Evolutionary conservation across 2,329 filamentous ascomycete species (phyloP).

Genomic region (Pseudocercospora musae): DNA sequence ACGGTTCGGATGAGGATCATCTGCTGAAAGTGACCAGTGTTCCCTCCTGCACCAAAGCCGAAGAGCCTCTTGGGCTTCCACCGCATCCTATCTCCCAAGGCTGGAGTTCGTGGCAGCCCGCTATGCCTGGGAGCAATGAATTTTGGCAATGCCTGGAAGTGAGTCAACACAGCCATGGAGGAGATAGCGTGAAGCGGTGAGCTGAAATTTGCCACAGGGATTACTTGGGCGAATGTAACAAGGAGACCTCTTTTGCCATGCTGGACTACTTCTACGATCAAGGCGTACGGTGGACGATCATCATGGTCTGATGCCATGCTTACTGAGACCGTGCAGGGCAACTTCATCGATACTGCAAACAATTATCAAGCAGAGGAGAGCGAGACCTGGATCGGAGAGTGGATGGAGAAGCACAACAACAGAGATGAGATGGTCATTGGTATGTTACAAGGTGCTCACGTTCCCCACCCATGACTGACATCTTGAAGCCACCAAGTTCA

Average conservation of each 20-base stretch:
- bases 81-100: conserved; percentile 50
- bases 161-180: not conserved
- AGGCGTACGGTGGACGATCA: not conserved
- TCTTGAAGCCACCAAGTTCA: conserved; percentile 52
- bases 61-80: conserved; percentile 49
- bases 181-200: not conserved
- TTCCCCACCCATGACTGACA: not conserved
- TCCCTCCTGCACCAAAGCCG: conserved; percentile 30
- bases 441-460: not conserved
- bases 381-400: conserved; percentile 36
- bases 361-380: conserved; percentile 37
- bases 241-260: conserved; percentile 34
- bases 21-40: not conserved
- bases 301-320: conserved; percentile 31
- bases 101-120: conserved; percentile 52
- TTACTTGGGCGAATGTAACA: conserved; percentile 31
- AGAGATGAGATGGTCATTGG: conserved; percentile 19
- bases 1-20: no score
- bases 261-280: conserved; percentile 35
- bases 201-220: conserved; percentile 34
- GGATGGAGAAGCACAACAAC: conserved; percentile 25
- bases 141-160: conserved; percentile 51
- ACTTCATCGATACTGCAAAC: not conserved
- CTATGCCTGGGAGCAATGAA: conserved; percentile 56
- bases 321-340: conserved; percentile 33